Percentiles rank a stretch among this genome's conserved stretches.
These are phyloP conservation scores for Tanacetum coccineum DNA, from an alignment of 129 eudicot genomes.

Conservation along the genomic window DNA sequence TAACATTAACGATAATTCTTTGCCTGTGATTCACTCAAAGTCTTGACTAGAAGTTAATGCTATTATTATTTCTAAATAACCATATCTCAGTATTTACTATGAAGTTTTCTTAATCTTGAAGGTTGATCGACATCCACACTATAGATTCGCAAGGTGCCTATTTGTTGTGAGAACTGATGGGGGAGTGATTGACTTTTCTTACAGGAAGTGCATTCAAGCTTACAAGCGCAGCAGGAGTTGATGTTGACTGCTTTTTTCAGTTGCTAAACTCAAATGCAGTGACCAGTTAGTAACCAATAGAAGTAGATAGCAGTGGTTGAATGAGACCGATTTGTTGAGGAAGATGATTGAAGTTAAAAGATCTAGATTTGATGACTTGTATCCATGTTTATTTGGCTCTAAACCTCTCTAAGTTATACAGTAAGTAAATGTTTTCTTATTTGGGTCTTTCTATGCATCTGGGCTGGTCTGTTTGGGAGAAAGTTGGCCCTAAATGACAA, in stretches of 20 bases:
- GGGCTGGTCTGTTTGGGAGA: slow-evolving; percentile 15
- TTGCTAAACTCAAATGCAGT: slow-evolving; percentile 1
- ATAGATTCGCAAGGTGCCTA: slow-evolving; percentile 63
- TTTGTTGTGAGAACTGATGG: slow-evolving; percentile 91
- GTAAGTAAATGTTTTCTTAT: slow-evolving; percentile 18
- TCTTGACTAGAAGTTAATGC: slow-evolving; percentile 11
- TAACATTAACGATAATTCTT: slow-evolving; percentile 12
- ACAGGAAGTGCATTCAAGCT: slow-evolving; percentile 79
- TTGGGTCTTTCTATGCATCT: slow-evolving; percentile 23
- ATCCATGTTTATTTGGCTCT: slow-evolving; percentile 10
- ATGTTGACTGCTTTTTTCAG: neutral
- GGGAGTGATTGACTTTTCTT: slow-evolving; percentile 95
- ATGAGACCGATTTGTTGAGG: slow-evolving; percentile 6
- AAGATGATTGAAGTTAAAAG: slow-evolving; percentile 38
- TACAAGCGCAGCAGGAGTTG: slow-evolving; percentile 68
- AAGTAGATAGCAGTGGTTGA: slow-evolving; percentile 34
- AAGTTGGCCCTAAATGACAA: slow-evolving; percentile 19
- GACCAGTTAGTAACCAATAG: slow-evolving; percentile 1
- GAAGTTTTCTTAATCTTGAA: slow-evolving; percentile 21
- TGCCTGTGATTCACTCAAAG: slow-evolving; percentile 23
- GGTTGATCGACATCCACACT: slow-evolving; percentile 95
- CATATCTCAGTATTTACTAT: neutral
- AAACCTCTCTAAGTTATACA: neutral
- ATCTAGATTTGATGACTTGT: slow-evolving; percentile 21
- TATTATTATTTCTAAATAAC: neutral